Percentiles rank a stretch among this genome's conserved stretches.
These are phyloP conservation scores for Mortierella sp. DNA, from an alignment of 371 early-diverging fungal genomes.

Conservation along the genomic window DNA sequence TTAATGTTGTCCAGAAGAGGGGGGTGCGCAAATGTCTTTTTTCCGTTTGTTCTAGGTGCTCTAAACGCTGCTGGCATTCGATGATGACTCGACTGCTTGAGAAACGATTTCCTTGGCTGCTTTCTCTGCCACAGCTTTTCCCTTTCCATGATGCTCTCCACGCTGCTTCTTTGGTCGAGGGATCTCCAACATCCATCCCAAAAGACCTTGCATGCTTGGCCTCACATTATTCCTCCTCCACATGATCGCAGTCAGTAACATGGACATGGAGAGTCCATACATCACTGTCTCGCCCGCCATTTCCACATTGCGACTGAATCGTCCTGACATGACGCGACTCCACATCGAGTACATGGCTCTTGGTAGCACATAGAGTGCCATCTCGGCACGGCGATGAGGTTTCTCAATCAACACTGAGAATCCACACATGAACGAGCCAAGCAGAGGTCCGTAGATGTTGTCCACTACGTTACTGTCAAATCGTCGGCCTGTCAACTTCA, in stretches of 20 bases:
- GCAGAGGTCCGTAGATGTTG: constrained; percentile 59
- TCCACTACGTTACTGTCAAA: constrained; percentile 61
- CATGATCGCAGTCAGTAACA: constrained; percentile 58
- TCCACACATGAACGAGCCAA: constrained; percentile 70
- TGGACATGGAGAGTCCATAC: constrained; percentile 58
- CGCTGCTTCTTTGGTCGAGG: constrained; percentile 9
- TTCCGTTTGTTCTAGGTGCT: neutral
- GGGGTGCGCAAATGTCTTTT: neutral
- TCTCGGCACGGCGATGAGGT: constrained; percentile 68
- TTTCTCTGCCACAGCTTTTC: neutral
- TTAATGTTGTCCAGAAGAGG: no score
- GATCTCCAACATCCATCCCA: constrained; percentile 64
- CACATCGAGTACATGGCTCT: constrained; percentile 65
- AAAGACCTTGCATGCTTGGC: constrained; percentile 60
- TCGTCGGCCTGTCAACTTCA: constrained; percentile 30
- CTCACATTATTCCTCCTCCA: constrained; percentile 60
- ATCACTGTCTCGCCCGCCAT: constrained; percentile 51
- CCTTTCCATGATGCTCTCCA: neutral
- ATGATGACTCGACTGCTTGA: constrained; percentile 7
- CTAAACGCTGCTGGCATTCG: constrained; percentile 14
- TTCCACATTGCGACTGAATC: constrained; percentile 31
- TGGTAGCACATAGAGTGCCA: constrained; percentile 71
- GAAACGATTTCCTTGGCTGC: neutral
- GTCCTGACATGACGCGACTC: constrained; percentile 57
- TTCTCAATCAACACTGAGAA: constrained; percentile 69